Conservation (phyloP, 225 moss, liverwort and hornwort species). For the Pleurozium schreberi region DNA sequence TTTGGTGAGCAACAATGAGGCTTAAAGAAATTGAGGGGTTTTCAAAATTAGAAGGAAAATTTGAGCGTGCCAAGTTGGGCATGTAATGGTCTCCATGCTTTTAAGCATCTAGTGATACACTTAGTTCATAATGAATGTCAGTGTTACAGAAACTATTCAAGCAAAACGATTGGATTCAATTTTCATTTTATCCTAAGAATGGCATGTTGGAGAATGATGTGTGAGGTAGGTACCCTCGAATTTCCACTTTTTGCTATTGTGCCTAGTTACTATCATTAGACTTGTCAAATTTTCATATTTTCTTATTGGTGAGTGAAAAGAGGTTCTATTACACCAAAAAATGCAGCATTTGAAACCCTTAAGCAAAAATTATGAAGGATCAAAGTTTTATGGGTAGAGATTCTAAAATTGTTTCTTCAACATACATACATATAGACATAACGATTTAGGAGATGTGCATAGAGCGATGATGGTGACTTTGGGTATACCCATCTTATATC, state of each 20-base stretch:
- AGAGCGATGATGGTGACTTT: no score
- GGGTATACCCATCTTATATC: background rate
- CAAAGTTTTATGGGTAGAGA: background rate
- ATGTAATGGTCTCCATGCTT: no score
- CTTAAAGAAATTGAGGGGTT: no score
- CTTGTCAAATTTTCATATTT: background rate
- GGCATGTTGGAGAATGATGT: background rate
- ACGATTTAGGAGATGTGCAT: background rate
- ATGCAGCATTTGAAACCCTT: rapidly evolving
- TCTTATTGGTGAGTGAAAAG: background rate
- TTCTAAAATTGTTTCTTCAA: rapidly evolving
- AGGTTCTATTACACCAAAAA: background rate
- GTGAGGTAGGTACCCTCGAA: rapidly evolving
- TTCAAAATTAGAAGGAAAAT: no score
- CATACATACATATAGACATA: background rate
- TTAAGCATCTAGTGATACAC: background rate
- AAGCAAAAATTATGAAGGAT: background rate
- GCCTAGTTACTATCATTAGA: background rate
- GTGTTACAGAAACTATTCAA: background rate
- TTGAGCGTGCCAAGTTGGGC: no score
- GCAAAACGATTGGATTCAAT: background rate
- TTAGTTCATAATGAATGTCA: background rate
- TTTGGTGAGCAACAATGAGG: no score
- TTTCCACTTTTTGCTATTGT: rapidly evolving
- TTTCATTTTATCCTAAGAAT: background rate